Evolutionary conservation across 192 early-diverging fungal genomes (phyloP).

Genomic region (Gonapodya prolifera): DNA sequence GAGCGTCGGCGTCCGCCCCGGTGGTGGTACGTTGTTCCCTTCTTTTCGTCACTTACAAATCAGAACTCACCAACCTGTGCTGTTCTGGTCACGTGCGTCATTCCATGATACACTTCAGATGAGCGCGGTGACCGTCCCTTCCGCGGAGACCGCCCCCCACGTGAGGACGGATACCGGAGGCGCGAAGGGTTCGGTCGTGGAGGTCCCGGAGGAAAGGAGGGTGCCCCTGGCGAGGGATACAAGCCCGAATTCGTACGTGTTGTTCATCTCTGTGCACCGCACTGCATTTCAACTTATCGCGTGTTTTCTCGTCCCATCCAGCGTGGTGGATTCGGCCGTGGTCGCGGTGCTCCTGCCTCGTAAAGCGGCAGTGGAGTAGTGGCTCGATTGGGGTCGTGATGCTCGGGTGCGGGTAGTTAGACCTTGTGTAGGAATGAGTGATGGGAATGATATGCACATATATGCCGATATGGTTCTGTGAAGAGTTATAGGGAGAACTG

Average conservation of each 20-base stretch:
- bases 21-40: neutral
- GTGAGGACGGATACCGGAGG: neutral
- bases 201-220: conserved; percentile 90
- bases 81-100: too few species aligned
- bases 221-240: conserved; percentile 74
- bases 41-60: neutral
- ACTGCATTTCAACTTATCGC: neutral
- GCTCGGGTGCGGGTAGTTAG: too few species aligned
- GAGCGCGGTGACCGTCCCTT: conserved; percentile 3
- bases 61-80: too few species aligned
- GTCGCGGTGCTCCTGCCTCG: conserved; percentile 23
- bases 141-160: neutral
- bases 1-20: neutral
- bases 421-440: too few species aligned
- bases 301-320: conserved; percentile 15
- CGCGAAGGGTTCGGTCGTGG: conserved; percentile 38
- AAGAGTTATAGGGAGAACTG: too few species aligned
- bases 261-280: conserved; percentile 8
- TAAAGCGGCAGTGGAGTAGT: neutral
- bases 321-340: conserved; percentile 83
- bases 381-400: too few species aligned
- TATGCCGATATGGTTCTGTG: too few species aligned
- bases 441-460: too few species aligned
- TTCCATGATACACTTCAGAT: too few species aligned
- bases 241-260: conserved; percentile 82